Base-by-base conservation (phyloP, 2,329 filamentous ascomycete genomes). In the Bipolaris victoriae region DNA sequence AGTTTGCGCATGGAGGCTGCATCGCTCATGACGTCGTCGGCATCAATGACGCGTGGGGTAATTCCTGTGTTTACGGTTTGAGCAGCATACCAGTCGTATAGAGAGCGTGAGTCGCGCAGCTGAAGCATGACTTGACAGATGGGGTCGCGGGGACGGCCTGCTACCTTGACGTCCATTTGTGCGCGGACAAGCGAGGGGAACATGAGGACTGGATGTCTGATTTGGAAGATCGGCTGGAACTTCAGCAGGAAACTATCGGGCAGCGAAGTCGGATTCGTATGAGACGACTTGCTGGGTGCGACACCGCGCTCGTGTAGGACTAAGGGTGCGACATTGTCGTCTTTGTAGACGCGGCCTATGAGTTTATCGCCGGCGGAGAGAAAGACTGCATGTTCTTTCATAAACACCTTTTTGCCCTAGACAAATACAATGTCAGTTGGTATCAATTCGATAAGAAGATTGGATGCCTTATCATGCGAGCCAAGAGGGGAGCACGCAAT, bases 181-280 rank as follows among this genome's bases (percentile, higher is more conserved):
- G 60, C 60, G 24, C 62, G 64, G 6, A 65, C 15, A 52, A 63
- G 55, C 1, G 60, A 63, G 0, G 62, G 62, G 39, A 63, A 66
- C 62, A 66, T 63, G 2, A 66, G 31, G 0, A 55, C 47, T 1
- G 62, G 64, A 15, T 66, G 50, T 4, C 62, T 54, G 39, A 65
- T 65, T 11, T 66, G 64, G 50, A 66, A 63, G 2, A 65, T 62
- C 1, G 62, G 60, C 13, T 61, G 50, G 29, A 66, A 29, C 2
- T 52, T 47, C 2, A 63, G 50, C n/a, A 66, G 52, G 15, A 66
- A 37, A 44, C 9, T 37, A 36, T 66, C 62, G 2, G 64, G 62
- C 1, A 65, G 22, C 10, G 58, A 57, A 1, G 64, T 57, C 0
- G 60, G 64, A 47, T 60, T 66, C 9, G 64, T 63, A 7, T 56